Evolutionary conservation across 2,329 filamentous ascomycete species (phyloP).

Genomic region (Pseudopyricularia cyperi): DNA sequence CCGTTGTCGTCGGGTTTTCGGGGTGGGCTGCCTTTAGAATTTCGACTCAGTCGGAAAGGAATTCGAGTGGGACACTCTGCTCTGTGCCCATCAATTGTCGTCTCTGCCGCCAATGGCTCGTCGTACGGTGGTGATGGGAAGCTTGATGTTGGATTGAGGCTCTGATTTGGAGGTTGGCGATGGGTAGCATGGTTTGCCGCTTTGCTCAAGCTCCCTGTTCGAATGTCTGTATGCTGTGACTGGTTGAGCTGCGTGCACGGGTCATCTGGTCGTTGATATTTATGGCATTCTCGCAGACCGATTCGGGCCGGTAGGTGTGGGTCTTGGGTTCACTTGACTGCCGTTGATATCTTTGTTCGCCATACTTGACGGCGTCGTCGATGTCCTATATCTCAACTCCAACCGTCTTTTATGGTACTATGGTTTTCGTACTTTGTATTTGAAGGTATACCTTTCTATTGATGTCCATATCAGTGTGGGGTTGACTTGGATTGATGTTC

Average conservation of each 20-base stretch:
- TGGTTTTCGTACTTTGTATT: neutral
- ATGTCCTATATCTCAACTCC: neutral
- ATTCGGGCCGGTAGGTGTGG: neutral
- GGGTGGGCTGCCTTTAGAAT: neutral
- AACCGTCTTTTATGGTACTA: neutral
- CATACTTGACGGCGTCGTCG: neutral
- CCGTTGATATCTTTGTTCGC: neutral
- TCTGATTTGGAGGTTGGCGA: neutral
- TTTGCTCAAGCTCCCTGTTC: neutral
- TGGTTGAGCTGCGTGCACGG: neutral
- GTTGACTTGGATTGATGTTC: too few relatives aligned
- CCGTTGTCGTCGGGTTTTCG: neutral
- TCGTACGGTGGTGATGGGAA: neutral
- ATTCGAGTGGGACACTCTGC: neutral
- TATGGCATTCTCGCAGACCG: neutral
- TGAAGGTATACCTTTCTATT: neutral
- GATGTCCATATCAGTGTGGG: neutral
- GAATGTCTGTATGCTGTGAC: neutral
- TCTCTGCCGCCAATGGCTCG: neutral
- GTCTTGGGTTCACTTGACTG: neutral
- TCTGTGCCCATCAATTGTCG: neutral
- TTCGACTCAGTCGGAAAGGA: neutral
- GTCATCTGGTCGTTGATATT: neutral
- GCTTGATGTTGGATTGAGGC: neutral
- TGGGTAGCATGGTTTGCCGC: neutral